A percentile compares a stretch with the other conserved stretches of the same genome.
These are phyloP conservation scores for Komagataella kurtzmanii DNA, from an alignment of 805 yeast species.

Conservation along the genomic window DNA sequence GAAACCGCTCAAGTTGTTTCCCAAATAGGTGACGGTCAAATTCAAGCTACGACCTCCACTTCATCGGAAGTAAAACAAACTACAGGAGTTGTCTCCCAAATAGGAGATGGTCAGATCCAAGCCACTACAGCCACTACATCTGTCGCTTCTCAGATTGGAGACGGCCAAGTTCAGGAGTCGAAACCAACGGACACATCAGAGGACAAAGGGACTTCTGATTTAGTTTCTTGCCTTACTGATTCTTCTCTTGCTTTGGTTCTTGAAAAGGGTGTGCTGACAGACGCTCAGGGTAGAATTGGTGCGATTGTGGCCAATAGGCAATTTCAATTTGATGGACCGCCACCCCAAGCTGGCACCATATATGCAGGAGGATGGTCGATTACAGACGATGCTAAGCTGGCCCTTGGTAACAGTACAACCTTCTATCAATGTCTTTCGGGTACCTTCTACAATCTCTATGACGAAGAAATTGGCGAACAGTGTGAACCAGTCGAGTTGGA, in stretches of 20 bases:
- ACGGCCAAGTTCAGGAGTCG: constrained; percentile 29
- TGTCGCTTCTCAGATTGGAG: constrained; percentile 30
- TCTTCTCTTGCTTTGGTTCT: constrained; percentile 30
- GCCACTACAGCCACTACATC: constrained; percentile 21
- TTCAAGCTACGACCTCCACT: constrained; percentile 21
- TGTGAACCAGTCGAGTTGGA: constrained; percentile 30
- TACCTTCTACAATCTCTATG: constrained; percentile 43
- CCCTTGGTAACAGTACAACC: constrained; percentile 31
- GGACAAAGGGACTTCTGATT: constrained; percentile 7
- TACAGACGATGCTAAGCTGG: constrained; percentile 29
- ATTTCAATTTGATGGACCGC: constrained; percentile 56
- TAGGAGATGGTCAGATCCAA: constrained; percentile 23
- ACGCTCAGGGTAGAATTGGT: constrained; percentile 37
- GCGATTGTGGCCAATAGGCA: constrained; percentile 51
- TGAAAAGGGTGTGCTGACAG: constrained; percentile 27
- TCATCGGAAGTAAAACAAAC: constrained; percentile 9
- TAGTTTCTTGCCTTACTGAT: constrained; percentile 20
- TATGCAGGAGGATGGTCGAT: constrained; percentile 40
- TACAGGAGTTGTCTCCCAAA: constrained; percentile 21
- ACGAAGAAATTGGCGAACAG: constrained; percentile 29
- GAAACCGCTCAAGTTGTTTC: constrained; percentile 18
- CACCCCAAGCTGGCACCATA: constrained; percentile 47
- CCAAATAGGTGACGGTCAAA: constrained; percentile 24
- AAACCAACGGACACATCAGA: constrained; percentile 20
- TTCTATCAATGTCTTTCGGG: constrained; percentile 48